phyloP scores from a whole-genome alignment of 768 basidiomycete species.

The Phaffia australis region DNA sequence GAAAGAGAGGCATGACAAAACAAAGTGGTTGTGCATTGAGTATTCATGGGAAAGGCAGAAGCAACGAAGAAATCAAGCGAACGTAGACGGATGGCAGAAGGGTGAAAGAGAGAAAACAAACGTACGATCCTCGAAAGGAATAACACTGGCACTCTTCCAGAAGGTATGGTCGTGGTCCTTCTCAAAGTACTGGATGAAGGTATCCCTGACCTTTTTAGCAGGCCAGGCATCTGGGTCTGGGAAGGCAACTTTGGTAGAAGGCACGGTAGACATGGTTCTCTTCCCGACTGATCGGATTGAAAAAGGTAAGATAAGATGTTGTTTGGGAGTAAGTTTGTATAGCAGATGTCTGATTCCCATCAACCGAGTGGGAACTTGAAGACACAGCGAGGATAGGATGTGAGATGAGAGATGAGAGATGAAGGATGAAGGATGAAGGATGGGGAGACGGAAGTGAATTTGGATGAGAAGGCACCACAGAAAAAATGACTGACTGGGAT shows the following conservation, averaged over 20 bases:
- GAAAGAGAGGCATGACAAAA: not conserved
- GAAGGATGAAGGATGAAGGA: too few relatives aligned
- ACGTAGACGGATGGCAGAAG: not conserved
- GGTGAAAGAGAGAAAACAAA: not conserved
- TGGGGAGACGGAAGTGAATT: too few relatives aligned
- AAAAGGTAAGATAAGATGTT: too few relatives aligned
- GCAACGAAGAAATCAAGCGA: not conserved
- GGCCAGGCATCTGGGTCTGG: conserved; percentile 50
- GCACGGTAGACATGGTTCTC: too few relatives aligned
- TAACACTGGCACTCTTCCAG: conserved; percentile 79
- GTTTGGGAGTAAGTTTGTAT: too few relatives aligned
- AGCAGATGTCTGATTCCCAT: too few relatives aligned
- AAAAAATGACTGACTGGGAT: too few relatives aligned
- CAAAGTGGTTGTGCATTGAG: not conserved
- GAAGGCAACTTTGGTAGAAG: conserved; percentile 24
- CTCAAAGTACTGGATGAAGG: conserved; percentile 83
- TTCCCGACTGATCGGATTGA: too few relatives aligned
- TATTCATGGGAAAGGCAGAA: not conserved
- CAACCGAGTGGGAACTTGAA: too few relatives aligned
- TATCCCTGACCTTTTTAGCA: conserved; percentile 67
- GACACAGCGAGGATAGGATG: too few relatives aligned
- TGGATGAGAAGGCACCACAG: too few relatives aligned
- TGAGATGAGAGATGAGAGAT: too few relatives aligned
- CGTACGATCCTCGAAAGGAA: conserved; percentile 81
- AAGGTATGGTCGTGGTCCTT: conserved; percentile 61